Conservation (phyloP, 1,284 basidiomycete genomes). For the Dichomitus squalens region DNA sequence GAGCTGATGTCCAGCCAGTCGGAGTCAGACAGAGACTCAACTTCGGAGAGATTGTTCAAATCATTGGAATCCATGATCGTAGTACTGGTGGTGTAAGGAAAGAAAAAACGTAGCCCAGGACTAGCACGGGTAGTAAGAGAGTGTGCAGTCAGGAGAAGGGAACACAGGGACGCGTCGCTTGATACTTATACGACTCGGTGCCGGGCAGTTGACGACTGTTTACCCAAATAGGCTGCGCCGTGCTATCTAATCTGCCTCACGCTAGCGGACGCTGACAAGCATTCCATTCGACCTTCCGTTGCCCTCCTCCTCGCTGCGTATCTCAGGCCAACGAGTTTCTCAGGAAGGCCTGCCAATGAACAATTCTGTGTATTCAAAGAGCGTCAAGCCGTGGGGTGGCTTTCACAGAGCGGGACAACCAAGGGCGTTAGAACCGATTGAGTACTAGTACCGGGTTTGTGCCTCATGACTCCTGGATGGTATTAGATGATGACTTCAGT, state of each 20-base stretch:
- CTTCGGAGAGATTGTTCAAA: conserved; percentile 50
- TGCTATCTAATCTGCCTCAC: conserved; percentile 18
- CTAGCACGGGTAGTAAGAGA: not conserved
- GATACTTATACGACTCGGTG: conserved; percentile 16
- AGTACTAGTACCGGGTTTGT: not conserved
- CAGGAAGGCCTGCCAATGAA: not conserved
- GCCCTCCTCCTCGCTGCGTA: not conserved
- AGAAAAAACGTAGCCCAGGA: not conserved
- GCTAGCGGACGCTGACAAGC: not conserved
- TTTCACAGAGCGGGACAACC: too few species aligned
- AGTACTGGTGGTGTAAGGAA: conserved; percentile 8
- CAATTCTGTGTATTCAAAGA: too few species aligned
- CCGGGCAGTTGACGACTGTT: conserved; percentile 24
- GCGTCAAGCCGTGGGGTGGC: too few species aligned
- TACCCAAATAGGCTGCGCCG: conserved; percentile 13
- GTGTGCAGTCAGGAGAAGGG: conserved; percentile 10
- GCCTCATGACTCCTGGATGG: not conserved
- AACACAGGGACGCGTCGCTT: conserved; percentile 14
- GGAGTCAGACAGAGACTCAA: conserved; percentile 70
- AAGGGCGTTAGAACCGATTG: too few species aligned
- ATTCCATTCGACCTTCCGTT: not conserved
- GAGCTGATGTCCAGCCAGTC: conserved; percentile 79
- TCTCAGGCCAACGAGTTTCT: not conserved
- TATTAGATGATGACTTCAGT: conserved; percentile 9
- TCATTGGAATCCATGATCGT: conserved; percentile 37